A percentile compares a stretch with the other conserved stretches of the same genome.
Evolutionary conservation across 805 yeast species (phyloP).

Genomic region (Cephaloascus albidus): DNA sequence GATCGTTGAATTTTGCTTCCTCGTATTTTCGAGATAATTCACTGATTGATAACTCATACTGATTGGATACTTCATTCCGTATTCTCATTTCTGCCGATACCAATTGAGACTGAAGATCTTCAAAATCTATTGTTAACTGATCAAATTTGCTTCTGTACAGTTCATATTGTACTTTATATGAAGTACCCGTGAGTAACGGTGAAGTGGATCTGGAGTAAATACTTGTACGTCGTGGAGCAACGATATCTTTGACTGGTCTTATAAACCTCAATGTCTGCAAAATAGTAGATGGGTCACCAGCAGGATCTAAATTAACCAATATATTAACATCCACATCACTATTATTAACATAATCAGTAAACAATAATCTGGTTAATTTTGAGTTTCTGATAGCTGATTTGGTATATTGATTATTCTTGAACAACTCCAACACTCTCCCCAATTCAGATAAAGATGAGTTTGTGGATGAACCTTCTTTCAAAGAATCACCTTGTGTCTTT

Average conservation of each 20-base stretch:
- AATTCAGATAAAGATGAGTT: slow-evolving; percentile 40
- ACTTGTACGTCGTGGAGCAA: slow-evolving; percentile 12
- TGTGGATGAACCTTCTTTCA: slow-evolving; percentile 38
- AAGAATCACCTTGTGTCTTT: slow-evolving; percentile 31
- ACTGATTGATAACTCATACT: slow-evolving; percentile 12
- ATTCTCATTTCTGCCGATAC: slow-evolving; percentile 8
- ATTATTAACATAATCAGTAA: slow-evolving; percentile 28
- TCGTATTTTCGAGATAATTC: slow-evolving; percentile 13
- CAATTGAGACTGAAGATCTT: slow-evolving; percentile 4
- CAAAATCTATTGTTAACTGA: slow-evolving; percentile 6
- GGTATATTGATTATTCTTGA: slow-evolving; percentile 19
- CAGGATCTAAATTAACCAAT: slow-evolving; percentile 27
- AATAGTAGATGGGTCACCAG: slow-evolving; percentile 23
- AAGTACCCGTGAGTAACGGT: slow-evolving; percentile 2
- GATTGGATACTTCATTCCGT: slow-evolving; percentile 15
- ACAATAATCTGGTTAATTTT: slow-evolving; percentile 37
- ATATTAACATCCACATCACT: slow-evolving; percentile 18
- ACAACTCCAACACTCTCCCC: slow-evolving; percentile 36
- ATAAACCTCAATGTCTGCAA: slow-evolving; percentile 13
- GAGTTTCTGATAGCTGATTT: slow-evolving; percentile 36
- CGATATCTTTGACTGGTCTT: slow-evolving; percentile 17
- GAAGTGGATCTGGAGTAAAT: slow-evolving; percentile 12
- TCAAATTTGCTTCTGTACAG: slow-evolving; percentile 7
- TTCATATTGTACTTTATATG: neutral
- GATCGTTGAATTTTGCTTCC: slow-evolving; percentile 6